A percentile compares a stretch with the other conserved stretches of the same genome.
These are phyloP conservation scores for Pachysandra terminalis DNA, from an alignment of 164 flowering plant species.

Conservation along the genomic window DNA sequence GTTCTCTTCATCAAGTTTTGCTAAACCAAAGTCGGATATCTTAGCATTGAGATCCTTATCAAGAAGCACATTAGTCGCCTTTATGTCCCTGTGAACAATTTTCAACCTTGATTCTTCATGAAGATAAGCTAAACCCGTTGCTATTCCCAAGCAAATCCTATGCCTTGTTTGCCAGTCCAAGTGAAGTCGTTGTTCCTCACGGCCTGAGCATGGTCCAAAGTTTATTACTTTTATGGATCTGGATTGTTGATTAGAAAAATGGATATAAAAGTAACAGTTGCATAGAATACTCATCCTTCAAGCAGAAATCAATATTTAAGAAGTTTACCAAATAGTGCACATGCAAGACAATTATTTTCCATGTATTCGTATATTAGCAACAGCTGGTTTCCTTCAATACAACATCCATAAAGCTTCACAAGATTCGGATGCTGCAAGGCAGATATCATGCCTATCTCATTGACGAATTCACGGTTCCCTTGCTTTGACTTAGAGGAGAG, in stretches of 20 bases:
- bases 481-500: too few relatives aligned
- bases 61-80: too few relatives aligned
- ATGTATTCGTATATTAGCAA: too few relatives aligned
- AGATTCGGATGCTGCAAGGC: too few relatives aligned
- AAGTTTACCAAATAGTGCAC: conserved; percentile 36
- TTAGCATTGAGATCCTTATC: conserved; percentile 66
- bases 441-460: too few relatives aligned
- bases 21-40: conserved; percentile 84
- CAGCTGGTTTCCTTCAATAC: too few relatives aligned
- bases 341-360: too few relatives aligned
- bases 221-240: too few relatives aligned
- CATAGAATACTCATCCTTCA: background rate
- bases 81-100: too few relatives aligned
- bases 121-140: conserved; percentile 61
- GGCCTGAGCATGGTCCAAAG: conserved; percentile 19
- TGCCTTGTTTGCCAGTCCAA: conserved; percentile 63
- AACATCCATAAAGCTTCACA: too few relatives aligned
- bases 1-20: conserved; percentile 76
- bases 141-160: conserved; percentile 56
- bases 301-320: background rate
- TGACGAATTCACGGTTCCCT: too few relatives aligned
- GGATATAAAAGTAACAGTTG: background rate
- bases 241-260: background rate
- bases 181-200: conserved; percentile 27
- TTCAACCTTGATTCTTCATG: too few relatives aligned